A percentile compares a stretch with the other conserved stretches of the same genome.
phyloP scores from a whole-genome alignment of 108 stramenopile genomes.

The Nitzschia sp. region DNA sequence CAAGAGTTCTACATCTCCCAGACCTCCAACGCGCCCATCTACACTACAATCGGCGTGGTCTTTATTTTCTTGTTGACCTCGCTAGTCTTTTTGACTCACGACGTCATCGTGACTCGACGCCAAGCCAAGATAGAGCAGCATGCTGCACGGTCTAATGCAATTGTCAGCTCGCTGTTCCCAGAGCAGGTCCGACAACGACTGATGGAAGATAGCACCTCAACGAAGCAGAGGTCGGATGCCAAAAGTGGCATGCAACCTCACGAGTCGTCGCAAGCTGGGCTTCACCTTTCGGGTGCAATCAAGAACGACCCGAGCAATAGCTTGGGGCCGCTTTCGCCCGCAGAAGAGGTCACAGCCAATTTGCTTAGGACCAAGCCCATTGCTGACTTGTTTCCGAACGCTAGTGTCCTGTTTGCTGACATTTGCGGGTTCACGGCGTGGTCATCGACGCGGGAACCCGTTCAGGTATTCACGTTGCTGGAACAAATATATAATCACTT shows the following conservation, averaged over 20 bases:
- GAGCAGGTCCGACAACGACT: conserved; percentile 22
- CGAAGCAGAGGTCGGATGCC: background rate
- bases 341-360: too few species aligned
- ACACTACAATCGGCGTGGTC: conserved; percentile 45
- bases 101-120: conserved; percentile 28
- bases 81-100: conserved; percentile 37
- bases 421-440: conserved; percentile 45
- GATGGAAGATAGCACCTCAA: background rate
- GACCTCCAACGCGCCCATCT: conserved; percentile 39
- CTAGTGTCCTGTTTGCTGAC: conserved; percentile 55
- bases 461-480: conserved; percentile 54
- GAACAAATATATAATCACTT: conserved; percentile 52
- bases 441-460: conserved; percentile 27
- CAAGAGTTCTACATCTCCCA: conserved; percentile 42
- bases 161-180: conserved; percentile 42
- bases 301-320: background rate
- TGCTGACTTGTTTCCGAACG: conserved; percentile 52
- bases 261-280: background rate
- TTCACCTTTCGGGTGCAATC: background rate
- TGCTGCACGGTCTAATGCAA: conserved; percentile 18
- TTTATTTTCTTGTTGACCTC: conserved; percentile 45
- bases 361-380: too few species aligned
- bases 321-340: conserved; percentile 1
- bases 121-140: conserved; percentile 31
- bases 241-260: too few species aligned